Evolutionary conservation across 805 yeast genomes (phyloP), one percentile per base, ranked within the genome.

Genomic region (Metschnikowia dekortorum): DNA sequence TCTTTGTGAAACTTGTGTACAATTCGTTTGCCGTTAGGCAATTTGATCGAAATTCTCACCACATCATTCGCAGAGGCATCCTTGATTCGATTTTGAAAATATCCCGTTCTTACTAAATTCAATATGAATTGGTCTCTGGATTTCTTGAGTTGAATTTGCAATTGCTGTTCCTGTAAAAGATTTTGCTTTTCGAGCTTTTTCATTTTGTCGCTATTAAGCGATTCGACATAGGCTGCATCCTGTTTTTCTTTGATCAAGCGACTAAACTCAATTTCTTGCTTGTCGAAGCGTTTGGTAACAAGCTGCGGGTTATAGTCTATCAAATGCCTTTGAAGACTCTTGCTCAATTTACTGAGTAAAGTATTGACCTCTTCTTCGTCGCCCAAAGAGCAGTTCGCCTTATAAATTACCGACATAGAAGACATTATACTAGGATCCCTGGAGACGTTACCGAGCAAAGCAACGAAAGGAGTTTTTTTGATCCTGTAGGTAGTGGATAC

Each of bases 1-100:
- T 63, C 52, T 32, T 69, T 65, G 39, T 59, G 55, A 47, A 84
- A 74, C 35, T 69, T 73, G 33, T 77, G 75, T 2, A 81, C 69
- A 7, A 75, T 60, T 48, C 83, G 63, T 44, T 70, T 69, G 2
- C 88, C 87, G 34, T 72, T 61, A 8, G 85, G 82, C 34, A 79
- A 66, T 60, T 82, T 76, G 54, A 84, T 68, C 46, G 85, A 83
- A 18, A 84, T 72, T 44, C 66, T 59, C 0, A 69, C 69, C 10
- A 53, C 48, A 1, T 51, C 53, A 1, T 18, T 22, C 2, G 53
- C 44, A 18, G 50, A 11, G 4, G 46, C 42, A 5, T 46, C 46
- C 26, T 57, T 41, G 7, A 50, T 36, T 5, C 44, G 43, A 8
- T 43, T 39, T 14, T 55, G 54, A 26, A 59, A 56, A 51, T 58